phyloP scores from a whole-genome alignment of 371 early-diverging fungal genomes.

The Mortierella sp. region DNA sequence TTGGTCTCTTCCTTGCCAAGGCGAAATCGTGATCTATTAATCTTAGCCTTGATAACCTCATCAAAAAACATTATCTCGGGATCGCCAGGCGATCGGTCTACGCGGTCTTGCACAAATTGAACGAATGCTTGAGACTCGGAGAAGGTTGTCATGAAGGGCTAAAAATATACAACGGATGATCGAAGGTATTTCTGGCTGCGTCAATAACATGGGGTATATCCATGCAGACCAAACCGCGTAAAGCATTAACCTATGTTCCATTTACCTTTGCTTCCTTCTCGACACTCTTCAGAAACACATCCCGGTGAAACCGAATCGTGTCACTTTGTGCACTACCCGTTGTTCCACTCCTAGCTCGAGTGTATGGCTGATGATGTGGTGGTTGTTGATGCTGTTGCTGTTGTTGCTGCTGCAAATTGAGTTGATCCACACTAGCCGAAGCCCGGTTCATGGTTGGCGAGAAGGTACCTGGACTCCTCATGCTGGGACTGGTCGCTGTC shows the following conservation, averaged over 20 bases:
- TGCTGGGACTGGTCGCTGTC: slow-evolving; percentile 45
- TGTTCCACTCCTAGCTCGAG: slow-evolving; percentile 42
- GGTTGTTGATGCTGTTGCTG: slow-evolving; percentile 9
- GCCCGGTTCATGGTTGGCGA: neutral
- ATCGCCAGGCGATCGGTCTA: slow-evolving; percentile 71
- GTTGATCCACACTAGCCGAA: neutral
- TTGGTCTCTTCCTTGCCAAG: slow-evolving; percentile 84
- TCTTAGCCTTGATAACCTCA: slow-evolving; percentile 83
- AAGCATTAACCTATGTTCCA: no score
- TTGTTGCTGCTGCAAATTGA: slow-evolving; percentile 2
- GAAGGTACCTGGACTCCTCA: neutral
- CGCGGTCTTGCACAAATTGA: slow-evolving; percentile 81
- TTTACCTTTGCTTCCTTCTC: slow-evolving; percentile 78
- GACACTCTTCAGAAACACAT: slow-evolving; percentile 69
- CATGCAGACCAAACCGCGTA: no score
- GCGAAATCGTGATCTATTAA: slow-evolving; percentile 80
- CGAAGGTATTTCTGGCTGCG: neutral
- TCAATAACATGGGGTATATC: neutral
- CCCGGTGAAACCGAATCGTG: slow-evolving; percentile 65
- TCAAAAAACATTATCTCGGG: slow-evolving; percentile 86
- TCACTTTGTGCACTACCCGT: slow-evolving; percentile 30
- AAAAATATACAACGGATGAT: neutral
- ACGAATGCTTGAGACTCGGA: slow-evolving; percentile 83
- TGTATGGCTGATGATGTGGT: slow-evolving; percentile 15
- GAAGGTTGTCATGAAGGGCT: slow-evolving; percentile 71